Evolutionary conservation across 2,329 filamentous ascomycete genomes (phyloP).

Genomic region (Ophiostoma australiae): DNA sequence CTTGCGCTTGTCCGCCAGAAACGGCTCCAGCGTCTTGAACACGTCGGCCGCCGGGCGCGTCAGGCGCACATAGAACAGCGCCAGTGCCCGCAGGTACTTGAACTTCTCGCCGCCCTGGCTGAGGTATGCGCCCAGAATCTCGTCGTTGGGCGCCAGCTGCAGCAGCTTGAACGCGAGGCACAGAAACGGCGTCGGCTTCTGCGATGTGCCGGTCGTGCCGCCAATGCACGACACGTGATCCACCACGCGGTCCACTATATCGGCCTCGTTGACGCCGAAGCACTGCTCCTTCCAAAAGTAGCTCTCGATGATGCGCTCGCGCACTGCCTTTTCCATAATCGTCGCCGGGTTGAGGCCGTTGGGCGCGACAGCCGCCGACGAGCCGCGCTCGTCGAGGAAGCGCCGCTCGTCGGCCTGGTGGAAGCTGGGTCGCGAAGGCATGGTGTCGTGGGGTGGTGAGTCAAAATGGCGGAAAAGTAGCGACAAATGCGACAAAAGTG

Average conservation of each 20-base stretch:
- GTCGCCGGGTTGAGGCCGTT: constrained; percentile 91
- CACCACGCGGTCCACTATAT: constrained; percentile 82
- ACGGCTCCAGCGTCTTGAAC: constrained; percentile 73
- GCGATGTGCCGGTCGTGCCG: constrained; percentile 76
- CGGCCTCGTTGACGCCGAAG: constrained; percentile 82
- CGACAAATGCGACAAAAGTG: background rate
- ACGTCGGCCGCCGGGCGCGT: constrained; percentile 79
- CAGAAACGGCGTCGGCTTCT: constrained; percentile 86
- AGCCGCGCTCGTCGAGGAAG: constrained; percentile 88
- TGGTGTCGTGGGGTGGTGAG: background rate
- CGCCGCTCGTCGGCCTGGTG: constrained; percentile 75
- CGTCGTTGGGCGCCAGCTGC: constrained; percentile 75
- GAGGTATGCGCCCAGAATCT: constrained; percentile 75
- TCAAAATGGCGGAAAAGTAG: background rate
- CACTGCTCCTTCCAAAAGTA: constrained; percentile 99
- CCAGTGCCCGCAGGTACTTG: constrained; percentile 84
- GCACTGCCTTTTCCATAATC: constrained; percentile 90
- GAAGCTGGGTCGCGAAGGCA: constrained; percentile 16
- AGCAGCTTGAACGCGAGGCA: constrained; percentile 93
- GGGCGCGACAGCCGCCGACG: constrained; percentile 66
- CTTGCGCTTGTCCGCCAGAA: constrained; percentile 77
- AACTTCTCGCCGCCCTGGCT: constrained; percentile 68
- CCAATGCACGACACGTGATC: constrained; percentile 77
- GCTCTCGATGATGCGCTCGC: constrained; percentile 88
- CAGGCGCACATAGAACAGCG: constrained; percentile 87